Percentiles rank a stretch among this genome's conserved stretches.
Conservation (phyloP, 148 eudicot species). For the Vaccinium corymbosum region DNA sequence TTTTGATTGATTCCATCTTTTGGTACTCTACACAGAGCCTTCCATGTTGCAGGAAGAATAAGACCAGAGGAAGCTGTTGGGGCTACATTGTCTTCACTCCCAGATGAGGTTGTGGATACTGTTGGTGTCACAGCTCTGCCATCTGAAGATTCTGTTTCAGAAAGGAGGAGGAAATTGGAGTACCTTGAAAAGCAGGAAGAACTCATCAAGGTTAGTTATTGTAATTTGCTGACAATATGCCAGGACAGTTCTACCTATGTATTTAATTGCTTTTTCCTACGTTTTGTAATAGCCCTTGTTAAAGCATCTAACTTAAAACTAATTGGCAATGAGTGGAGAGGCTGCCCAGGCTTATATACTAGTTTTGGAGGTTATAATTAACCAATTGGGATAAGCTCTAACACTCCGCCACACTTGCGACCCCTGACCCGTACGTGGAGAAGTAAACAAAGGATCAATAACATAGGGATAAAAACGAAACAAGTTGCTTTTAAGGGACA, state of each 20-base stretch:
- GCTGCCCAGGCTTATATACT: too few relatives aligned
- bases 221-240: conserved; percentile 9
- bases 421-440: too few relatives aligned
- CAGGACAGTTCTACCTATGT: not conserved
- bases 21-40: conserved; percentile 42
- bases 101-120: conserved; percentile 88
- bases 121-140: conserved; percentile 71
- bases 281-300: not conserved
- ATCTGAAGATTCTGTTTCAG: conserved; percentile 82
- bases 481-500: too few relatives aligned
- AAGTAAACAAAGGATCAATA: too few relatives aligned
- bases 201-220: conserved; percentile 59
- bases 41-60: conserved; percentile 64
- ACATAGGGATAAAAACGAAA: too few relatives aligned
- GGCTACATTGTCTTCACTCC: conserved; percentile 86
- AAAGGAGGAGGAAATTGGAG: conserved; percentile 81
- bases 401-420: too few relatives aligned
- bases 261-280: not conserved
- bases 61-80: conserved; percentile 76
- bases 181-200: conserved; percentile 87
- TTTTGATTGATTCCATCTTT: conserved; percentile 7
- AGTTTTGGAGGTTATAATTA: too few relatives aligned
- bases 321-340: too few relatives aligned
- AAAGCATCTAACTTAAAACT: too few relatives aligned
- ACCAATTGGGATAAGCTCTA: too few relatives aligned